Evolutionary conservation across 1,284 basidiomycete genomes (phyloP), one percentile per base, ranked within the genome.

Genomic region (Marasmius oreades): DNA sequence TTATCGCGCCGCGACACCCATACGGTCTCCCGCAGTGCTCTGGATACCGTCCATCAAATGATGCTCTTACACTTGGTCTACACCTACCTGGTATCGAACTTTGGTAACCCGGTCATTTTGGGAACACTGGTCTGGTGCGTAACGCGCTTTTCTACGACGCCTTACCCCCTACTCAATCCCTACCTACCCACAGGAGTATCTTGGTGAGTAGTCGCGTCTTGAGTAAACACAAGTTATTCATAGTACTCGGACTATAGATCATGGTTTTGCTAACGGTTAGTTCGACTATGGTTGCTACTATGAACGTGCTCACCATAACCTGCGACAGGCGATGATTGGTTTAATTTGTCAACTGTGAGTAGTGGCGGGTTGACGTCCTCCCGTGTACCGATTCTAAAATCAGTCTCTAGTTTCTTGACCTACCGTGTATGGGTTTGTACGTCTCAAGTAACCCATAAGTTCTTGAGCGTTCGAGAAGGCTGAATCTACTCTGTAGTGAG

Each of bases 221-320:
- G 18, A 12, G 23, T 16, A 16, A 48, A 24, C 3, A 33, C n/a
- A 20, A 7, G 2, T 46, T 34, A 8, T 45, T 10, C 43, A 18
- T 22, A 3, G 26, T 18, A 6, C 39, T 20, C 20, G 39, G n/a
- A 20, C 20, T 16, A 31, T 33, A 59, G 58, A 43, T 44, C 11
- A 59, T 59, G 58, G 58, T 59, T 7, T 23, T 59, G 2, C 28
- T 59, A 10, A 56, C 58, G 36, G 58, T 59, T 31, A 20, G 58
- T 59, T 8, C 12, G 3, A 42, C n/a, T 20, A 42, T 20, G 7
- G 11, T 7, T 16, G 39, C n/a, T n/a, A 3, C 36, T 37, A 11
- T 37, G 36, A 26, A 23, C n/a, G 12, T 50, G 16, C 12, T 23
- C 23, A 16, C 7, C 22, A 16, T 34, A 7, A 7, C 24, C 18